phyloP scores from a whole-genome alignment of 257 asterid genomes.

The Misopates orontium region DNA sequence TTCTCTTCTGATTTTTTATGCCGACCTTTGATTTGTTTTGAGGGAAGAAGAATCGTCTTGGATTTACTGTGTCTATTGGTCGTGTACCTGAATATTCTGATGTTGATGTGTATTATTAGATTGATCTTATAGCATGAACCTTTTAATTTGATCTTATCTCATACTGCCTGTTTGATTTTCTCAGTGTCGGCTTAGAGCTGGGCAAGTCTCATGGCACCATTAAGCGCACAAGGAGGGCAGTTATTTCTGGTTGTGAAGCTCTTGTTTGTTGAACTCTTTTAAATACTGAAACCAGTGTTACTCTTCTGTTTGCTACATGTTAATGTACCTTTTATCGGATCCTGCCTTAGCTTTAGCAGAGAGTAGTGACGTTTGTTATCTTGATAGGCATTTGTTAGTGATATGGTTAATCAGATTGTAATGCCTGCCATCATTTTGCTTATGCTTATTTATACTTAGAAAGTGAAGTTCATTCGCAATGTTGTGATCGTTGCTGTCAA shows the following conservation, averaged over 20 bases:
- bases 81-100: too few relatives aligned
- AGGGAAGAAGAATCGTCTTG: not conserved
- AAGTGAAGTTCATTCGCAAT: too few relatives aligned
- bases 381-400: too few relatives aligned
- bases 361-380: too few relatives aligned
- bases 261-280: not conserved
- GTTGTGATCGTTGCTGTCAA: too few relatives aligned
- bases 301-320: not conserved
- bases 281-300: conserved; percentile 1
- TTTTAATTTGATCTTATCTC: conserved; percentile 14
- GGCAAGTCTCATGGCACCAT: not conserved
- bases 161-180: not conserved
- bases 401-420: too few relatives aligned
- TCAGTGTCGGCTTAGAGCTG: conserved; percentile 48
- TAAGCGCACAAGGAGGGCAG: not conserved
- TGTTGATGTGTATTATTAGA: not conserved
- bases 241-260: conserved; percentile 12
- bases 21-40: not conserved
- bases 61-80: not conserved
- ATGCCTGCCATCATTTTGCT: too few relatives aligned
- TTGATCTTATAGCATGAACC: too few relatives aligned
- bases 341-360: too few relatives aligned
- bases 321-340: too few relatives aligned
- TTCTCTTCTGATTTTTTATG: too few relatives aligned
- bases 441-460: too few relatives aligned